Evolutionary conservation across 2,329 filamentous ascomycete species (phyloP), one percentile per base, ranked within the genome.

Genomic region (Stagonosporopsis cucurbitacearum): DNA sequence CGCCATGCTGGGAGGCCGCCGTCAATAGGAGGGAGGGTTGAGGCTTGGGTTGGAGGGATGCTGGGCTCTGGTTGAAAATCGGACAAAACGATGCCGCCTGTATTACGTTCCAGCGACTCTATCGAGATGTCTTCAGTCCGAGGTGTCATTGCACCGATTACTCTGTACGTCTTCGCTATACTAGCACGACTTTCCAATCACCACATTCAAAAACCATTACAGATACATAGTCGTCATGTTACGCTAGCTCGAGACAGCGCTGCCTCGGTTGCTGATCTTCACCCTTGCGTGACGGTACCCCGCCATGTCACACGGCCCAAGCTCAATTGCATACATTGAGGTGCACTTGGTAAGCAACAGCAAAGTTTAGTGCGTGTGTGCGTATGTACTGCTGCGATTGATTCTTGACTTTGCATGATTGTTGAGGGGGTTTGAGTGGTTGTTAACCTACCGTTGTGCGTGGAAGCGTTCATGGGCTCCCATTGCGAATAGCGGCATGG

Each of bases 401-500:
- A n/a, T 36, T 30, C 32, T 33, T 32, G 22, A 49, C 39, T 7
- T 46, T 42, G 25, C 41, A 30, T 30, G 41, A 41, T 45, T 49
- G 32, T 44, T 39, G 49, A 53, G 49, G 40, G 15, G 28, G 28
- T 11, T 11, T 35, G 2, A 6, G 15, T 11, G 19, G 20, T 64
- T 73, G 53, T 9, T 9, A 6, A n/a, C 28, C 39, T n/a, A 48
- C 19, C n/a, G 6, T 32, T 78, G 64, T 7, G 68, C 66, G 67
- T 86, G 83, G 65, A 81, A 85, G 22, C 83, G 78, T 35, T 76
- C 69, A 67, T 89, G 86, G 4, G 86, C 85, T 5, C 77, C 65
- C 70, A 85, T 78, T 6, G 86, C 86, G 72, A 88, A 89, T 0
- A 71, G 46, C 4, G 86, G 85, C 62, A 88, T 80, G 3, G 70